Evolutionary conservation across 2,329 filamentous ascomycete species (phyloP).

Genomic region (Alternaria solani): DNA sequence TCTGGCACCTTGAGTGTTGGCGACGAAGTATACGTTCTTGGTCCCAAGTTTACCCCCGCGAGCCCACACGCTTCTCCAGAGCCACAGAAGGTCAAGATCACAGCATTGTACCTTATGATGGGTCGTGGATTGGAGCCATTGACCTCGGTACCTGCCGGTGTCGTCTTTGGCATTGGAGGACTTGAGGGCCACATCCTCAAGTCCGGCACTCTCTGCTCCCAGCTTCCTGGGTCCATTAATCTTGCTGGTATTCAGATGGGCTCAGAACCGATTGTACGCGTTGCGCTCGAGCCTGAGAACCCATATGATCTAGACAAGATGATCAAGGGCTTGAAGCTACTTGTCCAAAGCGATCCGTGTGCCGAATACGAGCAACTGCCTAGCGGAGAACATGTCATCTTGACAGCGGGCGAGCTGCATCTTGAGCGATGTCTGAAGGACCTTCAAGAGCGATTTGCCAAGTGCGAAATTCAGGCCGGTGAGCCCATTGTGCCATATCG

Average conservation of each 20-base stretch:
- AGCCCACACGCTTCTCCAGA: conserved; percentile 74
- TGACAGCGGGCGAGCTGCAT: conserved; percentile 94
- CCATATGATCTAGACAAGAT: conserved; percentile 93
- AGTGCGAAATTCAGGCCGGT: conserved; percentile 92
- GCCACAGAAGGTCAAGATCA: conserved; percentile 84
- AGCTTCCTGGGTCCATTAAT: conserved; percentile 85
- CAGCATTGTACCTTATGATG: conserved; percentile 94
- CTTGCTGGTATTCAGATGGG: conserved; percentile 83
- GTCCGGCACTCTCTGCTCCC: conserved; percentile 90
- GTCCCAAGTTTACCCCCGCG: conserved; percentile 90
- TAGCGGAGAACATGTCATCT: conserved; percentile 92
- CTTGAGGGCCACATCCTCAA: conserved; percentile 95
- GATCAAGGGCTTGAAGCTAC: conserved; percentile 83
- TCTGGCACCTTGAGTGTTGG: conserved; percentile 90
- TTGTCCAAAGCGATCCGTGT: conserved; percentile 95
- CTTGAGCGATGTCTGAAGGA: conserved; percentile 94
- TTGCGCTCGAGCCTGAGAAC: conserved; percentile 92
- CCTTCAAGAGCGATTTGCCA: conserved; percentile 88
- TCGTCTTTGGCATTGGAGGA: conserved; percentile 93
- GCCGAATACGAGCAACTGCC: conserved; percentile 93
- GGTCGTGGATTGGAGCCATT: conserved; percentile 86
- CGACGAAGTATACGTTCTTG: conserved; percentile 87
- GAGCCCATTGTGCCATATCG: conserved; percentile 95
- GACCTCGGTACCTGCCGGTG: conserved; percentile 85
- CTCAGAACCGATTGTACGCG: conserved; percentile 90